A percentile compares a stretch with the other conserved stretches of the same genome.
phyloP scores from a whole-genome alignment of 495 filamentous ascomycete species.

The Penicillium chermesinum region DNA sequence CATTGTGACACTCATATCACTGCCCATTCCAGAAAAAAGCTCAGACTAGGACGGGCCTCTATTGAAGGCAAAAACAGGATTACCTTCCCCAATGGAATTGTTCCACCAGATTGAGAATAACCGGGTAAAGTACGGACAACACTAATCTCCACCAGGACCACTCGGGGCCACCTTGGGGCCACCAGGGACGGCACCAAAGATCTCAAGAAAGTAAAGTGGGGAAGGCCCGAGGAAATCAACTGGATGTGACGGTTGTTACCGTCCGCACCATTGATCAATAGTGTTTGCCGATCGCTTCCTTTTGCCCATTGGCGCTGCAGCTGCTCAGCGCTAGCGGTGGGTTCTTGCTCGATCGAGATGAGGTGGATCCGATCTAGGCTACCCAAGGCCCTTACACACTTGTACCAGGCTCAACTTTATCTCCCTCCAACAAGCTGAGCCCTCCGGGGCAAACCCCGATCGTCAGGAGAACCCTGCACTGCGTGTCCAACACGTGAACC shows the following conservation, averaged over 20 bases:
- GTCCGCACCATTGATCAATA: constrained; percentile 31
- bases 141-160: no score
- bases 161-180: no score
- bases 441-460: neutral
- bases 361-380: neutral
- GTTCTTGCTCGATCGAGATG: neutral
- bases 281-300: constrained; percentile 1
- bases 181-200: no score
- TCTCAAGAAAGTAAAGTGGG: constrained; percentile 19
- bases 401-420: neutral
- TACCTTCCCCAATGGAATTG: neutral
- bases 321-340: neutral
- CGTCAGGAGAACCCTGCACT: neutral
- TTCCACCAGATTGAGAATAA: neutral
- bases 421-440: neutral
- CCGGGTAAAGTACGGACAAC: no score
- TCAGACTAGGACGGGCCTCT: neutral
- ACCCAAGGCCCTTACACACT: neutral
- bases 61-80: neutral
- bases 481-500: neutral
- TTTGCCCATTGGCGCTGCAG: neutral
- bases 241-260: no score
- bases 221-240: no score
- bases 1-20: neutral
- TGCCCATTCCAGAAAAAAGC: neutral